Conservation (phyloP, 1,284 basidiomycete genomes). For the Naganishia albida region DNA sequence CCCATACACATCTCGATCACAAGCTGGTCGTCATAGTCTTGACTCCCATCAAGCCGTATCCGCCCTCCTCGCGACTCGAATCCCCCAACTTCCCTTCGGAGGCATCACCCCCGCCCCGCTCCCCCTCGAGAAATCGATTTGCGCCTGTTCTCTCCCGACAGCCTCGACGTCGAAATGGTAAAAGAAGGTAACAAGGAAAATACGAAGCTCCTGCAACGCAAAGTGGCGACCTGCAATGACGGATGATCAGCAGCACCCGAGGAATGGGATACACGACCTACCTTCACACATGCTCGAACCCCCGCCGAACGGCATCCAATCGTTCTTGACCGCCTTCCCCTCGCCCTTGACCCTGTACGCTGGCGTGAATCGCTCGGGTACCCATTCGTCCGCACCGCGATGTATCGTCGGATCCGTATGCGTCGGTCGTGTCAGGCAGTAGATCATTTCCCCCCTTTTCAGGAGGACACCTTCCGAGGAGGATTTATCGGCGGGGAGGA, state of each 20-base stretch:
- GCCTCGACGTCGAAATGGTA: conserved; percentile 20
- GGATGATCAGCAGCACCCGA: neutral
- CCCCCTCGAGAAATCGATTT: conserved; percentile 11
- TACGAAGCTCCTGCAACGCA: conserved; percentile 20
- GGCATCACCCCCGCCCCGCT: conserved; percentile 18
- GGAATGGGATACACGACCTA: neutral
- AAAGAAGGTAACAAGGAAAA: conserved; percentile 14
- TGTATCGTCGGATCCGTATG: conserved; percentile 12
- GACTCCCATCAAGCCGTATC: neutral
- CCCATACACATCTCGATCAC: too few relatives aligned
- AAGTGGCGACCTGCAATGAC: conserved; percentile 22
- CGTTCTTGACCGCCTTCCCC: conserved; percentile 7
- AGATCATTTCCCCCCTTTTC: conserved; percentile 21
- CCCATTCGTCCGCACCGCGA: conserved; percentile 5
- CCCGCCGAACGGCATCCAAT: conserved; percentile 27
- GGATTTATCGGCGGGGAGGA: neutral
- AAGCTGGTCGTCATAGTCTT: too few relatives aligned
- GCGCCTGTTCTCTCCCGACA: neutral
- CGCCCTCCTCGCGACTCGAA: conserved; percentile 4
- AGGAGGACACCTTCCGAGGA: neutral
- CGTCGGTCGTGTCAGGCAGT: conserved; percentile 10
- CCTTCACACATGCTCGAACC: conserved; percentile 30
- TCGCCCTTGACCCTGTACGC: neutral
- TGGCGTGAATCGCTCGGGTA: conserved; percentile 15
- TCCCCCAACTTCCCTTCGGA: conserved; percentile 4